Evolutionary conservation across 2,329 filamentous ascomycete genomes (phyloP).

Genomic region (Parafenestella ontariensis): DNA sequence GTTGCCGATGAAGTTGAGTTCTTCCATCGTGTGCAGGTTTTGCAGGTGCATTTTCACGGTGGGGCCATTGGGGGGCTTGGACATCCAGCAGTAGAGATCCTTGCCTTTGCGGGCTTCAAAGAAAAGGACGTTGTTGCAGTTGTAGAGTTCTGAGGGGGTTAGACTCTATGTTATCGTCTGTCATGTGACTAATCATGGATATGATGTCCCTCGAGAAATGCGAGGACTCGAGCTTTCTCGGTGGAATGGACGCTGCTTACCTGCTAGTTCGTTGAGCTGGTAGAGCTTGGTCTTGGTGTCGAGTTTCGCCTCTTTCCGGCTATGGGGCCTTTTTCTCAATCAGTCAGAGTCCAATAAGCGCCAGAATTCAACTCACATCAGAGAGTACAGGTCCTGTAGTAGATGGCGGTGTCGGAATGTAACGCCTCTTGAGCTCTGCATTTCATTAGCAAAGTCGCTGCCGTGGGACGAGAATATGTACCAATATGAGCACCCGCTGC

Average conservation of each 20-base stretch:
- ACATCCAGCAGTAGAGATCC: constrained; percentile 93
- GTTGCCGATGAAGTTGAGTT: constrained; percentile 96
- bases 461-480: constrained; percentile 15
- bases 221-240: not conserved
- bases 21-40: constrained; percentile 94
- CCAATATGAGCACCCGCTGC: constrained; percentile 79
- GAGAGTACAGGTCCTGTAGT: constrained; percentile 83
- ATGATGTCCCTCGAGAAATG: not conserved
- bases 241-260: constrained; percentile 18
- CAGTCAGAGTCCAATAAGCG: constrained; percentile 4
- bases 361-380: constrained; percentile 62
- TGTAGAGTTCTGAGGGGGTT: constrained; percentile 70
- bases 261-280: constrained; percentile 51
- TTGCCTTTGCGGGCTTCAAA: constrained; percentile 94
- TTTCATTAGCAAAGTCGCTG: constrained; percentile 22
- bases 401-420: constrained; percentile 95
- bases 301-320: constrained; percentile 93
- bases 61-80: constrained; percentile 85
- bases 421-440: constrained; percentile 80
- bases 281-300: constrained; percentile 89
- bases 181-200: not conserved
- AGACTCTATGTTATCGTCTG: constrained; percentile 5
- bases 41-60: constrained; percentile 80
- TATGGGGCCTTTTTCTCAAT: constrained; percentile 68
- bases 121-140: constrained; percentile 93